Evolutionary conservation across 345 rosid species (phyloP), one percentile per base, ranked within the genome.

Genomic region (Sisymbrium altissimum): DNA sequence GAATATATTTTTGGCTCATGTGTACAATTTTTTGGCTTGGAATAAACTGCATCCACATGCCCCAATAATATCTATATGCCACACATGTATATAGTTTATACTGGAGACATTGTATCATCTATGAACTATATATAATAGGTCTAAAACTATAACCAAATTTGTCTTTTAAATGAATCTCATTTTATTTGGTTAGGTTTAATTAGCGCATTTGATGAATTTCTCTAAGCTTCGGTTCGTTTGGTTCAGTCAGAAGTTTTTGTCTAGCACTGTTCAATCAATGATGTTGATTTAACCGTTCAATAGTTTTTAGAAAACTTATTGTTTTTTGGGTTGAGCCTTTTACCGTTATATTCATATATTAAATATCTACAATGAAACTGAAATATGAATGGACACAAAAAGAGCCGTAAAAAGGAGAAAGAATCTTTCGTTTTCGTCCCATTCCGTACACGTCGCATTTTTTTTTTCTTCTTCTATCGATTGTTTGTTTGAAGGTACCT

Each of bases 391-490:
- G 72, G 62, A 55, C 5, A 67, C 17, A 67, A 39, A 49, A 36
- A 49, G 18, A 49, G 70, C 21, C 8, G 70, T 48, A 41, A 44
- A 48, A 30, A 30, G 44, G 55, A 41, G 21, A 68, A 30, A 41
- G 53, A 55, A 55, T 69, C 64, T 56, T 54, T 69, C 64, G 32
- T 56, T 69, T 43, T 56, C 73, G 64, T 69, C 65, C 73, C 64
- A 35, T 69, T 69, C 73, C 64, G 73, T 56, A 69, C 73, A 43
- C 21, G 23, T 19, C 25, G 32, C 18, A 25, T 15, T 44, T 57
- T 4, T 23, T 23, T 18, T 8, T 56, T 2, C 13, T 17, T 15
- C 10, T 56, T 45, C 25, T 18, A 18, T 46, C 5, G 53, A 18
- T 18, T 18, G 12, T 18, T 46, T 8, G 39, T 9, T 33, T 33